These are phyloP conservation scores for Lophium mytilinum DNA, from an alignment of 495 filamentous ascomycete genomes.

Conservation along the genomic window DNA sequence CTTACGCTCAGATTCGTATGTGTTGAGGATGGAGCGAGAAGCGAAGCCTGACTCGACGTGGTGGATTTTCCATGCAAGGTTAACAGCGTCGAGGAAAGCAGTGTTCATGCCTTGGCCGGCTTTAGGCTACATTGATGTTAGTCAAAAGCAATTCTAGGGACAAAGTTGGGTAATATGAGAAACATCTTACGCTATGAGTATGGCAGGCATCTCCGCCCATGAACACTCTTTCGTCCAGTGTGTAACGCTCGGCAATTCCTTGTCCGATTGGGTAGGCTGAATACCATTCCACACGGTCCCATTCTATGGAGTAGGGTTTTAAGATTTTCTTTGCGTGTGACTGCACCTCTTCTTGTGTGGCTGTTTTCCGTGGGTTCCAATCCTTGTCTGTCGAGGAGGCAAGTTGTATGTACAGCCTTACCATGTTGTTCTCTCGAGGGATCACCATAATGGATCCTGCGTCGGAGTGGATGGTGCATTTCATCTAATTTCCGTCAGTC, in stretches of 20 bases:
- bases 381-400: slow-evolving; percentile 52
- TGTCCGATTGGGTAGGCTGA: slow-evolving; percentile 61
- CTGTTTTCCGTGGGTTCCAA: slow-evolving; percentile 44
- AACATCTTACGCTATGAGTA: slow-evolving; percentile 43
- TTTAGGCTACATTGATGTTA: slow-evolving; percentile 45
- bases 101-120: slow-evolving; percentile 75
- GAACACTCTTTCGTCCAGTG: slow-evolving; percentile 52
- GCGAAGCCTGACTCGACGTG: slow-evolving; percentile 48
- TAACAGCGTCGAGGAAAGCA: slow-evolving; percentile 47
- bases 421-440: slow-evolving; percentile 39
- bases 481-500: slow-evolving; percentile 52
- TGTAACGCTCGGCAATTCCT: slow-evolving; percentile 59
- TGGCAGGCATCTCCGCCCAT: slow-evolving; percentile 57
- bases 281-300: slow-evolving; percentile 53
- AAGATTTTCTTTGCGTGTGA: slow-evolving; percentile 53
- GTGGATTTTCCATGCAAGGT: slow-evolving; percentile 68
- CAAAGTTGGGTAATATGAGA: slow-evolving; percentile 26
- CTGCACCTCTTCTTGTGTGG: slow-evolving; percentile 53
- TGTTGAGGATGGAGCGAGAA: slow-evolving; percentile 49
- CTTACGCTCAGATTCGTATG: slow-evolving; percentile 63
- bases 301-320: slow-evolving; percentile 49
- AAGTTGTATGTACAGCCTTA: slow-evolving; percentile 39
- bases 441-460: slow-evolving; percentile 42
- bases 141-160: slow-evolving; percentile 26
- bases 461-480: slow-evolving; percentile 63